Evolutionary conservation across 2,329 filamentous ascomycete genomes (phyloP).

Genomic region (Lasiodiplodia theobromae): DNA sequence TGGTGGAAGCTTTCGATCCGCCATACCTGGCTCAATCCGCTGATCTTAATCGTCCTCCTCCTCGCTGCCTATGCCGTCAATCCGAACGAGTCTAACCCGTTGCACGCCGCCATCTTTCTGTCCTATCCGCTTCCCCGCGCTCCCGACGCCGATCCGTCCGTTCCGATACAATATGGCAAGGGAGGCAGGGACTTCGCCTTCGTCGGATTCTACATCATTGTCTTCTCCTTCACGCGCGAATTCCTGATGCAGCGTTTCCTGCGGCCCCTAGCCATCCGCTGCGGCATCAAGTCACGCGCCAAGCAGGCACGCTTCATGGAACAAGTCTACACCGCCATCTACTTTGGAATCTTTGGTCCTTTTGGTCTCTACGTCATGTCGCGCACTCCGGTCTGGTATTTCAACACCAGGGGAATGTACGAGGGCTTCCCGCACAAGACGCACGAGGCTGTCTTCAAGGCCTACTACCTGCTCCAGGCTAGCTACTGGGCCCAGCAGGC

Average conservation of each 20-base stretch:
- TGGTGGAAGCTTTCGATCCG: conserved; percentile 55
- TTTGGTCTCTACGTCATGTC: conserved; percentile 91
- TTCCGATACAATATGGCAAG: conserved; percentile 78
- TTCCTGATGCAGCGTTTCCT: conserved; percentile 94
- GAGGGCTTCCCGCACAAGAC: conserved; percentile 84
- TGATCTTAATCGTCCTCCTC: conserved; percentile 70
- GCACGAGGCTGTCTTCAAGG: conserved; percentile 84
- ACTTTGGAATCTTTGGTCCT: conserved; percentile 84
- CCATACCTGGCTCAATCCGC: conserved; percentile 72
- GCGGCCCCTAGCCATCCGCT: conserved; percentile 74
- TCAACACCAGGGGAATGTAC: conserved; percentile 91
- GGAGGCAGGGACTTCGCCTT: conserved; percentile 87
- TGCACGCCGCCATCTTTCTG: conserved; percentile 85
- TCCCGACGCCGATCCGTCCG: conserved; percentile 53
- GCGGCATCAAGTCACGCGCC: conserved; percentile 72
- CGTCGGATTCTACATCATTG: conserved; percentile 85
- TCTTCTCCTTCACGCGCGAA: conserved; percentile 91
- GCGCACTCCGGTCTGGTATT: conserved; percentile 92
- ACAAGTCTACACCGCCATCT: conserved; percentile 91
- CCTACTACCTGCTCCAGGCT: conserved; percentile 93
- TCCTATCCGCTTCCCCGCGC: conserved; percentile 76
- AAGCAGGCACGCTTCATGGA: conserved; percentile 96
- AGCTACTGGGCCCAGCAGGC: conserved; percentile 96
- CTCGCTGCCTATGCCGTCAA: conserved; percentile 75
- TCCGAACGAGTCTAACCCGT: conserved; percentile 78